Conservation (phyloP, 306 rosid species). For the Quillaja saponaria region DNA sequence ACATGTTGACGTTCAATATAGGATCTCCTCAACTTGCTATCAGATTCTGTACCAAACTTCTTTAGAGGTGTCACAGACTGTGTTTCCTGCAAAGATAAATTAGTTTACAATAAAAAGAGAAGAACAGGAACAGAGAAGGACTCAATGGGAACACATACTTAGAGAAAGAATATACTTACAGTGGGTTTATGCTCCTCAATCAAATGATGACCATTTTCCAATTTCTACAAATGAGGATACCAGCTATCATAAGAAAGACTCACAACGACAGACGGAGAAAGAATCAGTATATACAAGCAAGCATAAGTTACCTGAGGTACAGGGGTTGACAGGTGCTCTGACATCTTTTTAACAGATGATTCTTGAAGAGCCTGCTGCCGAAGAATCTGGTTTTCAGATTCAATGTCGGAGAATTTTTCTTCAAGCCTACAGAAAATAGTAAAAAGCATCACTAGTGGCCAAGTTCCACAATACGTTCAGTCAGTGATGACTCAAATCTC, state of each 20-base stretch:
- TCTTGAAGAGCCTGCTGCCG: constrained; percentile 64
- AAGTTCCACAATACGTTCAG: constrained; percentile 1
- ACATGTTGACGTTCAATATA: constrained; percentile 91
- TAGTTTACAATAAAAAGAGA: constrained; percentile 29
- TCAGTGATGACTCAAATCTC: constrained; percentile 18
- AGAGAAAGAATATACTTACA: constrained; percentile 45
- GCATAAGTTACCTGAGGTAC: constrained; percentile 47
- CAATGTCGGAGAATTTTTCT: constrained; percentile 79
- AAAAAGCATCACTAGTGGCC: constrained; percentile 16
- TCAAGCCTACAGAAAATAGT: constrained; percentile 70
- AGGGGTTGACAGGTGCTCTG: constrained; percentile 67
- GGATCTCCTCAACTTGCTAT: constrained; percentile 87
- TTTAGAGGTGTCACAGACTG: constrained; percentile 66
- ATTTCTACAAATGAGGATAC: constrained; percentile 51
- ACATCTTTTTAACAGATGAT: constrained; percentile 56
- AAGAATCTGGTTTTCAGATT: constrained; percentile 85
- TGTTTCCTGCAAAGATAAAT: constrained; percentile 55
- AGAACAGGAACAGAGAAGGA: not conserved
- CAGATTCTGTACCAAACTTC: constrained; percentile 82
- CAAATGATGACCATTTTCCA: constrained; percentile 81
- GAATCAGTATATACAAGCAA: constrained; percentile 19
- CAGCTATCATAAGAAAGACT: constrained; percentile 21
- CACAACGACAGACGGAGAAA: constrained; percentile 7
- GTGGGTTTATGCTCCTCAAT: constrained; percentile 56
- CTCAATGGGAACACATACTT: not conserved